Evolutionary conservation across 805 yeast species (phyloP), one percentile per base, ranked within the genome.

Genomic region (Candida silvatica): DNA sequence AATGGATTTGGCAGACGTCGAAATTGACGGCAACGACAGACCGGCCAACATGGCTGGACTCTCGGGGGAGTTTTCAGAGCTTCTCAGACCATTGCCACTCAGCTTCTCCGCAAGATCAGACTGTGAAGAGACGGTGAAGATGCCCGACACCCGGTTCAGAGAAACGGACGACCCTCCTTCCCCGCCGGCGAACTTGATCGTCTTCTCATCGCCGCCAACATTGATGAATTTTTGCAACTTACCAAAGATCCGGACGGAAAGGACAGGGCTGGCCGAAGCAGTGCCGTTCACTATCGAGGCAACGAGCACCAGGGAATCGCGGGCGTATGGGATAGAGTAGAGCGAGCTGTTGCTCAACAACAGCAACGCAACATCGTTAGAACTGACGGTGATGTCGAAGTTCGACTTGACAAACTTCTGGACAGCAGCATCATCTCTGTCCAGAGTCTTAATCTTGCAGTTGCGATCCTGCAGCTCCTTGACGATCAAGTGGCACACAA

Each of bases 401-500:
- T 64, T 59, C 34, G 17, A 24, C 16, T 18, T 32, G 29, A 51
- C 36, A 28, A 54, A 52, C 12, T 41, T 28, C 18, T 44, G 39
- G 14, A 46, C 49, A 3, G 38, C 31, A 17, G 37, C 14, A 20
- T 52, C 51, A 15, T 37, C 34, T 8, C 42, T 41, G 27, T 53
- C 50, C 14, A 57, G 38, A 17, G 58, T 49, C 23, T 65, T 51
- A 35, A 64, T 58, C 26, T 52, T 49, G 34, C 74, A 64, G 0
- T 62, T 59, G 37, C 61, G 59, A 12, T 45, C 49, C 23, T 54
- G 58, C 36, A 73, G 54, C 41, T 73, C 79, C 42, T 68, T 72
- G n/a, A 68, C 54, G 6, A 73, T 60, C 59, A 73, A 58, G 41
- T 73, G 72, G 37, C 71, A 68, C 31, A 71, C 59, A 32, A 73